phyloP scores from a whole-genome alignment of 2,329 filamentous ascomycete species.

The Fusarium concolor region DNA sequence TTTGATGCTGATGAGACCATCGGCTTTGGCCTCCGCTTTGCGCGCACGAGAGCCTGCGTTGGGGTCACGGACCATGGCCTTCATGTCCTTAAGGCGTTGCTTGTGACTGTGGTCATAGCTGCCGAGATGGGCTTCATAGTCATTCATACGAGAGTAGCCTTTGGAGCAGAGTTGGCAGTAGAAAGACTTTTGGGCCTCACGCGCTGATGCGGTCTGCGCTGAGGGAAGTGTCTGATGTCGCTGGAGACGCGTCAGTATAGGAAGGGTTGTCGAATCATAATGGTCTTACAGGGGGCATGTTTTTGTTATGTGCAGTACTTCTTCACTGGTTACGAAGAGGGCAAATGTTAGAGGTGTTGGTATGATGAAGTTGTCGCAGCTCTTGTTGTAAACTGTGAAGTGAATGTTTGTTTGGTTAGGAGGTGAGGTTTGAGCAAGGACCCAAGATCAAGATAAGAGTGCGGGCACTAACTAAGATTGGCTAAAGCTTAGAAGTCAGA shows the following conservation, averaged over 20 bases:
- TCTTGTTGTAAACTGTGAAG: slow-evolving; percentile 2
- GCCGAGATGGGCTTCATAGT: slow-evolving; percentile 93
- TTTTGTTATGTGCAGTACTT: slow-evolving; percentile 15
- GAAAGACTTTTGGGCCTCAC: slow-evolving; percentile 82
- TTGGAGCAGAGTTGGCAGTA: slow-evolving; percentile 91
- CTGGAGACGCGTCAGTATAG: slow-evolving; percentile 49
- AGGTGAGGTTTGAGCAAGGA: slow-evolving; percentile 17
- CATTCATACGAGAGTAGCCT: slow-evolving; percentile 93
- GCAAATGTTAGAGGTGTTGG: too few species aligned
- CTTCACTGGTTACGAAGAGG: not conserved
- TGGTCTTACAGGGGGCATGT: slow-evolving; percentile 66
- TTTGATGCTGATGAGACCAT: slow-evolving; percentile 76
- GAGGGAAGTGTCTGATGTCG: slow-evolving; percentile 68
- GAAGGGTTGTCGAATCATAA: slow-evolving; percentile 54
- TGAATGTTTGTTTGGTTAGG: slow-evolving; percentile 9
- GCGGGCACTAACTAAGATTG: not conserved
- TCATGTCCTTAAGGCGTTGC: slow-evolving; percentile 89
- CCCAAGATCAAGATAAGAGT: slow-evolving; percentile 11
- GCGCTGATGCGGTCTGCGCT: slow-evolving; percentile 72
- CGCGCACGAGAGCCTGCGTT: slow-evolving; percentile 72
- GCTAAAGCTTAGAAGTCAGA: not conserved
- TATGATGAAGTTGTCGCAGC: not conserved
- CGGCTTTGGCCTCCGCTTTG: slow-evolving; percentile 77
- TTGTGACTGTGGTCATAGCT: slow-evolving; percentile 97
- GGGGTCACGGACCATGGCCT: slow-evolving; percentile 81